These are phyloP conservation scores for Nicotiana rustica DNA, from an alignment of 305 asterid genomes.

Conservation along the genomic window DNA sequence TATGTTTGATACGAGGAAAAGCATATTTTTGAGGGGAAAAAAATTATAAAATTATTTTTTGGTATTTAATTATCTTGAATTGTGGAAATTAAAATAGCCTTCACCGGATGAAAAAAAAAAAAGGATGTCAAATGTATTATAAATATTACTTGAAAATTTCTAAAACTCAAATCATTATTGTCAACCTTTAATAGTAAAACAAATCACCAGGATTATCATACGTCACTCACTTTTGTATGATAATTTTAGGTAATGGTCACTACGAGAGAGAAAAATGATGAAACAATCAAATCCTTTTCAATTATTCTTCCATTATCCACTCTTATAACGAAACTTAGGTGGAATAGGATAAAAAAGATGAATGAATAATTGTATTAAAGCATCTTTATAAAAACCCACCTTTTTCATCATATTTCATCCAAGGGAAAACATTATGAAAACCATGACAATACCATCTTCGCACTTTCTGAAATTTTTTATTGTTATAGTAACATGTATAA, in stretches of 20 bases:
- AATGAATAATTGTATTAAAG: constrained; percentile 33
- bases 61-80: not conserved
- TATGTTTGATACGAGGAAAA: not conserved
- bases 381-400: not conserved
- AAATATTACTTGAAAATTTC: not conserved
- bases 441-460: not conserved
- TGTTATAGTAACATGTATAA: too few relatives aligned
- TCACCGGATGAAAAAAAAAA: not conserved
- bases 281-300: constrained; percentile 29
- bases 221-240: not conserved
- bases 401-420: constrained; percentile 2
- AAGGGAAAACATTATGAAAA: constrained; percentile 31
- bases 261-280: not conserved
- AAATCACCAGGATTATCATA: not conserved
- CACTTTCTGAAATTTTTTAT: not conserved
- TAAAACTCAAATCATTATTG: not conserved
- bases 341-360: constrained; percentile 28
- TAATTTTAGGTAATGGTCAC: not conserved
- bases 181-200: not conserved
- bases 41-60: not conserved
- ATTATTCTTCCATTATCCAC: constrained; percentile 16
- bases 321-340: constrained; percentile 25
- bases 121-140: not conserved
- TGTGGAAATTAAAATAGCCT: too few relatives aligned
- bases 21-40: not conserved